Conservation (phyloP, 441 rosid genomes). For the Mallotus repandus region DNA sequence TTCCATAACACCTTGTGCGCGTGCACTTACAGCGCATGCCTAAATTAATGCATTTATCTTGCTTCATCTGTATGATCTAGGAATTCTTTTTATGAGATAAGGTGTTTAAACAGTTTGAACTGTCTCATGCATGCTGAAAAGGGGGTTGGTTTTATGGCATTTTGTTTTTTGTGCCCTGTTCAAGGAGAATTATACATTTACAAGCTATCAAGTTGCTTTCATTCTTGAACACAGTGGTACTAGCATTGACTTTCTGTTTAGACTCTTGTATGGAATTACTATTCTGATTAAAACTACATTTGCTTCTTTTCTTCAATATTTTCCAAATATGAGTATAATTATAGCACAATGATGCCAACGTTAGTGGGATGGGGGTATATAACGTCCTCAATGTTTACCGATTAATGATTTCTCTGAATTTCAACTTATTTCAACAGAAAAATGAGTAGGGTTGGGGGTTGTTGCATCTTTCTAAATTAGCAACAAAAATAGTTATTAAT, state of each 20-base stretch:
- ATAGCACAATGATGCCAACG: neutral
- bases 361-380: neutral
- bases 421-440: neutral
- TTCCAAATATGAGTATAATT: neutral
- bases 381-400: neutral
- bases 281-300: constrained; percentile 4
- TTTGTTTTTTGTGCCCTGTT: neutral
- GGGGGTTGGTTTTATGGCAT: neutral
- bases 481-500: neutral
- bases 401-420: too few relatives aligned
- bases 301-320: neutral
- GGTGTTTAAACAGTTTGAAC: constrained; percentile 4
- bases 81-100: neutral
- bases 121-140: neutral
- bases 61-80: neutral
- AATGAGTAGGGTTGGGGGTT: too few relatives aligned
- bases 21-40: neutral
- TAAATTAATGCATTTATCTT: neutral
- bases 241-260: neutral
- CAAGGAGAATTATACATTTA: neutral
- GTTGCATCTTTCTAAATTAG: neutral
- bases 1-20: too few relatives aligned
- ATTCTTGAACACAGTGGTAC: neutral
- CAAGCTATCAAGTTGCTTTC: neutral
- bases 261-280: neutral